A percentile compares a stretch with the other conserved stretches of the same genome.
phyloP scores from a whole-genome alignment of 2,329 filamentous ascomycete species.

The Parafenestella ontariensis region DNA sequence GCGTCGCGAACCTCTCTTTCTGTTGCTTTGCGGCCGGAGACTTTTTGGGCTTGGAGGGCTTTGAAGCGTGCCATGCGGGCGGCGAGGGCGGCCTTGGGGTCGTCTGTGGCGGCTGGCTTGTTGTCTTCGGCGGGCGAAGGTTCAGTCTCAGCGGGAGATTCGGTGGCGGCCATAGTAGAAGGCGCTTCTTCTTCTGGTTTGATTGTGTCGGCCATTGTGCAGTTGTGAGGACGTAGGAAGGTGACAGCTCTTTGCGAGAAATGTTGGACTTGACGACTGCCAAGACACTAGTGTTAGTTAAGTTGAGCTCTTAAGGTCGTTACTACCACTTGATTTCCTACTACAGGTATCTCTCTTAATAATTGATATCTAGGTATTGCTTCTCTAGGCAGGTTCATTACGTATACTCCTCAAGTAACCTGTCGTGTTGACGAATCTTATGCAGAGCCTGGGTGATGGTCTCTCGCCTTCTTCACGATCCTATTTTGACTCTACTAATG shows the following conservation, averaged over 20 bases:
- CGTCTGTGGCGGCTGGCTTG: conserved; percentile 11
- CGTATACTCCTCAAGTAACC: too few species aligned
- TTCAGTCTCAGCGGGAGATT: conserved; percentile 8
- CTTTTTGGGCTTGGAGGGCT: conserved; percentile 76
- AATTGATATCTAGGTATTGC: too few species aligned
- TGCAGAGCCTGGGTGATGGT: too few species aligned
- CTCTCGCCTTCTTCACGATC: too few species aligned
- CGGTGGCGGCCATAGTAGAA: conserved; percentile 9
- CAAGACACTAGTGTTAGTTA: conserved; percentile 21
- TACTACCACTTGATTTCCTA: too few species aligned
- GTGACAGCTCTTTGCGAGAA: conserved; percentile 6
- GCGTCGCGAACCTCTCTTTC: conserved; percentile 46
- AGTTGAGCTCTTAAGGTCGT: not conserved
- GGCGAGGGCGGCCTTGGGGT: conserved; percentile 43
- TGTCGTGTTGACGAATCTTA: too few species aligned
- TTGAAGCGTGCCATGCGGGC: conserved; percentile 76
- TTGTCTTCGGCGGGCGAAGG: conserved; percentile 8
- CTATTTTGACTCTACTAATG: too few species aligned
- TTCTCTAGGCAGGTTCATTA: too few species aligned
- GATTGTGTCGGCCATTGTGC: conserved; percentile 30
- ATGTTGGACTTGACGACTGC: conserved; percentile 20
- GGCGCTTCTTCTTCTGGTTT: conserved; percentile 13
- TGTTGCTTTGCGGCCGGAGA: conserved; percentile 69
- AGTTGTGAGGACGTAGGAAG: conserved; percentile 3
- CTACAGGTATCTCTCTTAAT: too few species aligned